phyloP scores from a whole-genome alignment of 805 yeast species.

The Teunomyces tritomae region DNA sequence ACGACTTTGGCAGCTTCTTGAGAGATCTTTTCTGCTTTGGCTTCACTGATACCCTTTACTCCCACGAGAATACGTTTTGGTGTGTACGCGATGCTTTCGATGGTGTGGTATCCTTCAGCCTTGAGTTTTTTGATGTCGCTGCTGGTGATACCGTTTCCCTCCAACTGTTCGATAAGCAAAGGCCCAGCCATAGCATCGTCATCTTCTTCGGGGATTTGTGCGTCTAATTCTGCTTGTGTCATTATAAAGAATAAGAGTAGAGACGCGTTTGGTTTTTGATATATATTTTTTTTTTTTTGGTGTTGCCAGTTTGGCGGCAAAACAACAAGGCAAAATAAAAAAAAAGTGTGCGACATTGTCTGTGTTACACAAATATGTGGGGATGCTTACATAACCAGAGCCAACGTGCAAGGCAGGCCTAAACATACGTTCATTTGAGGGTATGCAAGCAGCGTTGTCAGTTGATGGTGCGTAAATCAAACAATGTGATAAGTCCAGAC shows the following conservation, averaged over 20 bases:
- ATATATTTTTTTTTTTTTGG: background rate
- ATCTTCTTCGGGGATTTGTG: slow-evolving; percentile 27
- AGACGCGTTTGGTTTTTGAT: slow-evolving; percentile 3
- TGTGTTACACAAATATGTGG: background rate
- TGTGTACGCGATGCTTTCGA: slow-evolving; percentile 89
- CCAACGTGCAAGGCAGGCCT: no score
- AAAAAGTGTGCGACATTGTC: background rate
- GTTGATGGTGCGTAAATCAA: no score
- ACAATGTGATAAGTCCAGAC: no score
- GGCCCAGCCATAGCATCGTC: slow-evolving; percentile 60
- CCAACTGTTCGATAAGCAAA: slow-evolving; percentile 49
- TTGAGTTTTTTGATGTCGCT: slow-evolving; percentile 76
- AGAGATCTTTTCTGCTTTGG: slow-evolving; percentile 84
- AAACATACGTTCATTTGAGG: no score
- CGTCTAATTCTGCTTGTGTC: slow-evolving; percentile 10
- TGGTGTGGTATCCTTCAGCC: slow-evolving; percentile 85
- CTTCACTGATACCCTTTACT: slow-evolving; percentile 92
- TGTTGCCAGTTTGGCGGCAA: background rate
- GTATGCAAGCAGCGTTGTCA: no score
- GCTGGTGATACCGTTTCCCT: slow-evolving; percentile 83
- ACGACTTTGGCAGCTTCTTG: slow-evolving; percentile 82
- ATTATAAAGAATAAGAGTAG: background rate
- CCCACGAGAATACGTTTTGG: slow-evolving; percentile 75
- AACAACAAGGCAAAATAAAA: background rate
- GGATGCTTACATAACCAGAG: no score